Evolutionary conservation across 306 rosid genomes (phyloP), one percentile per base, ranked within the genome.

Genomic region (Vigna trinervia): DNA sequence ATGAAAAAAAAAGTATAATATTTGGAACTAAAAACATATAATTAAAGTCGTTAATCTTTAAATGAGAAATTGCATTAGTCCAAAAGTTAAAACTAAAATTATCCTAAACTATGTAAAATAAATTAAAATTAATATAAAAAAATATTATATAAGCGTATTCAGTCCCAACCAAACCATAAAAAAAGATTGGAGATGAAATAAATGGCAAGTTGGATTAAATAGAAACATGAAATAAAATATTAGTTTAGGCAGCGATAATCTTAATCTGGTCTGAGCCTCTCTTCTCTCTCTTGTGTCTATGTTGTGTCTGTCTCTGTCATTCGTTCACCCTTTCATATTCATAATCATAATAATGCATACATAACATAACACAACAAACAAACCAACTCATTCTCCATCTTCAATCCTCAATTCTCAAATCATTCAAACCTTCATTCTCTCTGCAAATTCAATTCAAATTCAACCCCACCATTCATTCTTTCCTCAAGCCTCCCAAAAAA

Each of bases 161-260:
- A n/a, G 3, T 47, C 12, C 15, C n/a, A 46, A 46, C 47, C 20
- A 51, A 51, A 58, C 4, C 36, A 7, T 17, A 10, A 48, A 15
- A 47, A 14, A 48, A 48, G 1, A n/a, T 7, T 6, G 23, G 11
- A n/a, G 57, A 59, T 26, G 11, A 59, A 58, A 12, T 26, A 58
- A 26, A 28, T 59, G 41, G 57, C 6, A 51, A 51, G 20, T 14
- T 51, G 8, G 9, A 17, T 59, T 28, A 59, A 59, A 53, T 26
- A 58, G 30, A 52, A 17, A 17, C 11, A 7, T 9, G 4, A 17
- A 52, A 23, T 58, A 58, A 66, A 80, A 80, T 46, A 54, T 56
- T 73, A 74, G 75, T 56, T 65, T 73, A 74, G 75, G 60, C 64
- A 63, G 68, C 70, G 83, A 78, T 83, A 84, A 61, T 61, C 41